Evolutionary conservation across 1,284 basidiomycete species (phyloP).

Genomic region (Marasmius sp.): DNA sequence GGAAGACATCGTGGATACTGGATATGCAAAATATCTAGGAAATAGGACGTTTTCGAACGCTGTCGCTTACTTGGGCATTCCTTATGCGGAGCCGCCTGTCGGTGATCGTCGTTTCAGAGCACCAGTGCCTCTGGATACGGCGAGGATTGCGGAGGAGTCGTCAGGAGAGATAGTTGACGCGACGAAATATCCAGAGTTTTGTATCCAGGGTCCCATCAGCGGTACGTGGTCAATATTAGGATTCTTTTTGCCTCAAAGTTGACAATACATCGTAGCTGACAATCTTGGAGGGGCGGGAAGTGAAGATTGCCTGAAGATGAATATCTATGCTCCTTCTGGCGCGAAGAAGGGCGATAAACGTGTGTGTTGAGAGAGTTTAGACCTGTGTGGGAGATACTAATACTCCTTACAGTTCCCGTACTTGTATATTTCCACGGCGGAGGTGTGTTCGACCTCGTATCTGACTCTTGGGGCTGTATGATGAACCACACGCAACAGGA

Average conservation of each 20-base stretch:
- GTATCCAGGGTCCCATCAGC: conserved; percentile 55
- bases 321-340: conserved; percentile 48
- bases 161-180: conserved; percentile 44
- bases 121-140: conserved; percentile 45
- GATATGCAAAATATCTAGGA: conserved; percentile 53
- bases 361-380: conserved; percentile 21
- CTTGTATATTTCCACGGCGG: conserved; percentile 69
- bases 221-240: conserved; percentile 27
- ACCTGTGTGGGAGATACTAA: not conserved
- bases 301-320: conserved; percentile 57
- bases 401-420: not conserved
- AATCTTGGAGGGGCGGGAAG: conserved; percentile 59
- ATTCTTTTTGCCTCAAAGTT: not conserved
- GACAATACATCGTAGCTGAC: conserved; percentile 11
- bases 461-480: conserved; percentile 2
- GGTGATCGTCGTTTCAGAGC: conserved; percentile 50
- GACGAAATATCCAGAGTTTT: conserved; percentile 52
- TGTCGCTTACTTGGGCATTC: conserved; percentile 58
- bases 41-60: conserved; percentile 51
- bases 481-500: conserved; percentile 27
- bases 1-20: conserved; percentile 42
- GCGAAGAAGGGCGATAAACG: conserved; percentile 40
- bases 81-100: conserved; percentile 54
- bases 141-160: conserved; percentile 32
- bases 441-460: conserved; percentile 28